Conservation (phyloP, 169 alveolate species). For the Amoebophrya sp. region DNA sequence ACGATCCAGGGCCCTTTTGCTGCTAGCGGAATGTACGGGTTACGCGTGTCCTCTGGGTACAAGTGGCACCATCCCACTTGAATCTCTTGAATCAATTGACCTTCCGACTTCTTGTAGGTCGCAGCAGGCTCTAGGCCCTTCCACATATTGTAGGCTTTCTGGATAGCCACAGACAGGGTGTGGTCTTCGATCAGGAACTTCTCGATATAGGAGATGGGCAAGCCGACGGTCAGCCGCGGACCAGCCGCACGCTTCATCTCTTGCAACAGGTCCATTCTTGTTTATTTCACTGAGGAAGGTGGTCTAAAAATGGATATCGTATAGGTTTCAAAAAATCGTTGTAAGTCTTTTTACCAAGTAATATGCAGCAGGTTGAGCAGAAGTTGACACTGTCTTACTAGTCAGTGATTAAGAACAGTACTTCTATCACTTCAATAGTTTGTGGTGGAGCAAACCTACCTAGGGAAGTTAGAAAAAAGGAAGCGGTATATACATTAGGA, state of each 20-base stretch:
- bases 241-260: conserved; percentile 27
- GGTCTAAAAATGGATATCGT: no score
- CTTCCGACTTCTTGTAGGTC: conserved; percentile 22
- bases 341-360: no score
- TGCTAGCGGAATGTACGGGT: conserved; percentile 27
- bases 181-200: conserved; percentile 26
- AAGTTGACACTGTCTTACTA: no score
- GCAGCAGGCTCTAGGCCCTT: neutral
- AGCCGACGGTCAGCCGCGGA: conserved; percentile 28
- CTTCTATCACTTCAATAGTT: no score
- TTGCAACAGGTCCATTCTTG: conserved; percentile 7
- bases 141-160: neutral
- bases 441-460: no score
- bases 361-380: no score
- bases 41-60: conserved; percentile 33
- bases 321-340: no score
- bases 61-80: conserved; percentile 25
- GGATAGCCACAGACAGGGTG: neutral
- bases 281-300: no score
- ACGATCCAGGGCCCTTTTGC: conserved; percentile 36
- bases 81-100: conserved; percentile 4
- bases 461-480: no score
- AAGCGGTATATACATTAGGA: no score
- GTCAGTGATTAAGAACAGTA: no score
- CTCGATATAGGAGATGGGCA: neutral